Base-by-base conservation (phyloP, 495 filamentous ascomycete species). In the Tuber umbilicatum region DNA sequence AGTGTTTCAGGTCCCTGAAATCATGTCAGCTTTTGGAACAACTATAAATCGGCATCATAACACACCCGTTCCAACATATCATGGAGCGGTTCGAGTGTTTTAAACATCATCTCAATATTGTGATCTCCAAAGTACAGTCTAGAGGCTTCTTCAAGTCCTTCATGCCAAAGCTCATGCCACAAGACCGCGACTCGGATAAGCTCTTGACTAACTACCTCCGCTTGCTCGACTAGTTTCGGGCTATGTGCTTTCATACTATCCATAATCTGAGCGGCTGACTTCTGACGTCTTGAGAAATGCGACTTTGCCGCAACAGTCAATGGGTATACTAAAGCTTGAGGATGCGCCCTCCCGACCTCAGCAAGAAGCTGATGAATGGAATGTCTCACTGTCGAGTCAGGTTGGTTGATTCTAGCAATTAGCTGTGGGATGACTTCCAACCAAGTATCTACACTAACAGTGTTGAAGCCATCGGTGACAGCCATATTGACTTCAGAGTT, bases 111-210 rank as follows among this genome's bases (percentile, higher is more conserved):
- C 73, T 97, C 92, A 72, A 97, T 93, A 82, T 99, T 96, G 74
- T 93, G 90, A 81, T 97, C 96, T 64, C 94, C 95, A 79, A 99
- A 99, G 76, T 90, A 91, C 68, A 96, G 84, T 69, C 96, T 89
- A 9, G 93, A 97, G 4, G 95, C 96, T 84, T 99, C 96, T 83
- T 99, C 95, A 19, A 99, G 87, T n/a, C 91, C 96, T 83, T 99
- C 95, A 78, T 99, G 96, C 95, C 95, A 99, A 68, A 94, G 90
- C 80, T 99, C 95, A 83, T 99, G 95, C 95, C 95, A 99, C 37
- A 98, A 81, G 2, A 99, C 96, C 0, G 96, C 95, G 73, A 98
- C 94, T 70, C 95, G 89, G 81, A 99, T 97, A 41, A 99, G 87
- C 83, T 99, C 95, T 71, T 92, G 90, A 80, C 94, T 97, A 12